Conservation (phyloP, 257 asterid species). For the Paraleonurus japonicus region DNA sequence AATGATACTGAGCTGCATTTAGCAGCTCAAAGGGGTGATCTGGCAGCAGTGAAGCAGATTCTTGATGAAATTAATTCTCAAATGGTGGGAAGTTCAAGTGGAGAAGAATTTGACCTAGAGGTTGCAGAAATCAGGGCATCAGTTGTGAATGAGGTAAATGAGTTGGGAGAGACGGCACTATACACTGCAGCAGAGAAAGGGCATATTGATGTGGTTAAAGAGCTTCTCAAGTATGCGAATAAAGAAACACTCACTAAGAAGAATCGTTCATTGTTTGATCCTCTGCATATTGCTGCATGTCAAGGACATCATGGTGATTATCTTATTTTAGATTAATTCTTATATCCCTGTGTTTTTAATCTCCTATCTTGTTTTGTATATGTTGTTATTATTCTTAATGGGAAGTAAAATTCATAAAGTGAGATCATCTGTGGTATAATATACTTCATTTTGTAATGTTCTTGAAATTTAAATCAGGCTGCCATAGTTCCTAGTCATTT, state of each 20-base stretch:
- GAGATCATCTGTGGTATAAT: background rate
- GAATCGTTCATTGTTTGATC: constrained; percentile 54
- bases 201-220: constrained; percentile 53
- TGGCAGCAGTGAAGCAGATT: constrained; percentile 58
- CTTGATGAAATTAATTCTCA: constrained; percentile 49
- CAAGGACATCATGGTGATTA: constrained; percentile 62
- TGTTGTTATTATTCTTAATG: background rate
- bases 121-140: constrained; percentile 59
- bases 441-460: background rate
- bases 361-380: background rate
- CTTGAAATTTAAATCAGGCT: background rate
- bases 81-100: constrained; percentile 47
- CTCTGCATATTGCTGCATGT: constrained; percentile 63
- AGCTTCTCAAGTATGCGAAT: constrained; percentile 47
- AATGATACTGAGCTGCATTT: constrained; percentile 65
- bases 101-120: constrained; percentile 45
- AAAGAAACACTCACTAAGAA: constrained; percentile 49
- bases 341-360: background rate
- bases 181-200: constrained; percentile 60
- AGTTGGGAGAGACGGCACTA: constrained; percentile 60
- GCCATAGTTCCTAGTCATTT: background rate
- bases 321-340: constrained; percentile 11
- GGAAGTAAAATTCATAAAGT: background rate
- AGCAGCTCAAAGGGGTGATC: constrained; percentile 65
- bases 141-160: constrained; percentile 54